Evolutionary conservation across 2,329 filamentous ascomycete species (phyloP), one percentile per base, ranked within the genome.

Genomic region (Alternaria conjuncta): DNA sequence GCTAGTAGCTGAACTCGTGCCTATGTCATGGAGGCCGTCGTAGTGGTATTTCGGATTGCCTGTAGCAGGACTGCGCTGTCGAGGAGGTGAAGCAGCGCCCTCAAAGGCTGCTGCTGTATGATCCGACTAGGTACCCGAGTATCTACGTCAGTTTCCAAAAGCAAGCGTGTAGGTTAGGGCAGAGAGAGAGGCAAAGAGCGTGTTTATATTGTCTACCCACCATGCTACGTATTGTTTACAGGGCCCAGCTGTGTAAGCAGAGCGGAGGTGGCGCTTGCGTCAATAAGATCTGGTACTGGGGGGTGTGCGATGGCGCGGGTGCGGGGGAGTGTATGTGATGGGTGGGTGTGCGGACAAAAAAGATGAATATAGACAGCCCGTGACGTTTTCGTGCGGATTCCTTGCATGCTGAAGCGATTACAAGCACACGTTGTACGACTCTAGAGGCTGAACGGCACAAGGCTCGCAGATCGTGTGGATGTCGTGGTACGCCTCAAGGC

Each of bases 391-490:
- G 73, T 74, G 70, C 71, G 71, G 70, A 75, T 74, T 73, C 68
- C 69, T 64, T 75, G 77, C 78, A 80, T 80, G 71, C 75, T 78
- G 73, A 69, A 70, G 68, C 70, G 71, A 75, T 69, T 62, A 69
- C 64, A 63, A 67, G 71, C 64, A 71, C 69, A 71, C 67, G 73
- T 70, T 71, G 78, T 80, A 75, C 67, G 55, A 78, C 71, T 59
- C 47, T 64, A 75, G 63, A 73, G 72, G 73, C 71, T 72, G 67
- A 71, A 63, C 63, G 61, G 62, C 64, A 67, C 69, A 73, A 75
- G 71, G 64, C 68, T 67, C 64, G 67, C 69, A 74, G 67, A 68
- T 8, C 67, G 51, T 32, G 67, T 64, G 65, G 57, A 65, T 58
- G 63, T 51, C 53, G 64, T 61, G 58, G 61, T 55, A 61, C 62